A percentile compares a stretch with the other conserved stretches of the same genome.
Evolutionary conservation across 2,329 filamentous ascomycete species (phyloP).

Genomic region (Verticillium dahliae): DNA sequence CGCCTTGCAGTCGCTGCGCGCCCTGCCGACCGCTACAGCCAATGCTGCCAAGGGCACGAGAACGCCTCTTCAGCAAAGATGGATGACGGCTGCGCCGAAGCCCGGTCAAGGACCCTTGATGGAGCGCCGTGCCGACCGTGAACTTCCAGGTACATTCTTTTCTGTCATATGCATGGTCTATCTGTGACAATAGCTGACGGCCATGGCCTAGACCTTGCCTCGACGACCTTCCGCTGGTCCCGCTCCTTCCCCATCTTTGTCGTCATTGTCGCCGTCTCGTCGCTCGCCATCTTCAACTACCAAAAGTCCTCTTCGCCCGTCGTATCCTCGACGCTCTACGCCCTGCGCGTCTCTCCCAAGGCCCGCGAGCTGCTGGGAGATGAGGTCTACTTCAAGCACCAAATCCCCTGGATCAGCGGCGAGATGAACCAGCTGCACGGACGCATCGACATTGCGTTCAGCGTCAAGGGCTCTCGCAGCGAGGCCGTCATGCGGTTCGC

Average conservation of each 20-base stretch:
- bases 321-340: conserved; percentile 85
- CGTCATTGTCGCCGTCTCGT: conserved; percentile 60
- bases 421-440: conserved; percentile 94
- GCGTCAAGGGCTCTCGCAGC: conserved; percentile 71
- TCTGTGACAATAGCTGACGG: background rate
- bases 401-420: conserved; percentile 78
- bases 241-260: conserved; percentile 78
- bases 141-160: conserved; percentile 50
- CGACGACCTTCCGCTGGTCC: conserved; percentile 52
- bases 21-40: background rate
- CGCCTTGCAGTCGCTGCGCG: background rate
- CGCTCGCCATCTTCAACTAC: conserved; percentile 96
- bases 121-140: conserved; percentile 58
- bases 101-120: conserved; percentile 57
- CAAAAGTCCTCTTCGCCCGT: conserved; percentile 86
- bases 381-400: conserved; percentile 72
- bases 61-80: conserved; percentile 31
- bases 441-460: conserved; percentile 78
- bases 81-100: conserved; percentile 48
- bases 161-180: no score
- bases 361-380: conserved; percentile 79
- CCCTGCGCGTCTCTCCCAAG: conserved; percentile 70
- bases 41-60: background rate
- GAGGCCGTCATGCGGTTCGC: conserved; percentile 73
- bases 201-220: conserved; percentile 27